Evolutionary conservation across 345 rosid genomes (phyloP).

Genomic region (Gossypioides kirkii): DNA sequence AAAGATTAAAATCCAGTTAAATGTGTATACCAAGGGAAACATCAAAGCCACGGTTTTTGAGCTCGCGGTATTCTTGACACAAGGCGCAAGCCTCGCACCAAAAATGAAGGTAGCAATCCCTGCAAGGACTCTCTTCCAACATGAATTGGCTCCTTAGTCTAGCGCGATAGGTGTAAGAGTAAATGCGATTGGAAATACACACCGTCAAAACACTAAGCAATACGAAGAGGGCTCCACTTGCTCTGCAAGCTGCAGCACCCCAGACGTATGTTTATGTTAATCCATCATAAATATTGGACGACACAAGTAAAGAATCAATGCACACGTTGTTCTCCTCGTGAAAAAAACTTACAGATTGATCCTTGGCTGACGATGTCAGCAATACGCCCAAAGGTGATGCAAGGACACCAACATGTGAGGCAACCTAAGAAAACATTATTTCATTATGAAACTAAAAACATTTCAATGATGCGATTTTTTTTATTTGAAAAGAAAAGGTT

Average conservation of each 20-base stretch:
- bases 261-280: neutral
- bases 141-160: conserved; percentile 27
- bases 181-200: conserved; percentile 16
- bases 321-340: neutral
- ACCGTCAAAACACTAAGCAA: neutral
- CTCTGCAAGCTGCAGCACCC: conserved; percentile 27
- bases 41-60: conserved; percentile 35
- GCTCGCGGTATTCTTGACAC: conserved; percentile 40
- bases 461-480: neutral
- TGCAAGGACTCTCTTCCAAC: conserved; percentile 18
- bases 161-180: conserved; percentile 25
- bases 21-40: conserved; percentile 26
- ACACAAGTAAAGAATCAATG: neutral
- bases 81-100: conserved; percentile 35
- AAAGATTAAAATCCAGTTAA: no score
- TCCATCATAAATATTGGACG: neutral
- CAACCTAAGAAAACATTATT: conserved; percentile 16
- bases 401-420: conserved; percentile 37
- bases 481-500: neutral
- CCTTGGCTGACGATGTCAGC: conserved; percentile 38
- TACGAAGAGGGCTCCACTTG: conserved; percentile 19
- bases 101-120: conserved; percentile 27
- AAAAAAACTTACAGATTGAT: conserved; percentile 21
- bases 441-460: neutral
- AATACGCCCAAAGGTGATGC: conserved; percentile 35